Conservation (phyloP, 208 protist species). For the Leishmania gerbilli region DNA sequence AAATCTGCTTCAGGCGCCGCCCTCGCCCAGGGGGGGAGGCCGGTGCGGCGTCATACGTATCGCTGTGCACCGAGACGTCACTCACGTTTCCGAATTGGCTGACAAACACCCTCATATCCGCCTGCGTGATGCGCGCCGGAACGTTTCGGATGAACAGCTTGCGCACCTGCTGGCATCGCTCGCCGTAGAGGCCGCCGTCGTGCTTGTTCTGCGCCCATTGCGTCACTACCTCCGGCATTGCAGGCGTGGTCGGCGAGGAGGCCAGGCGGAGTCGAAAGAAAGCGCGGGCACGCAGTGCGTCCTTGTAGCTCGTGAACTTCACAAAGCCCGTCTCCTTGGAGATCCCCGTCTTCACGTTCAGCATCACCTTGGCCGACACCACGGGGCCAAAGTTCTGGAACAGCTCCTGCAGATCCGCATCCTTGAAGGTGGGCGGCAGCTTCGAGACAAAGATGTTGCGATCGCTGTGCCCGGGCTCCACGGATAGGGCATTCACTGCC, state of each 20-base stretch:
- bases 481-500: conserved; percentile 17
- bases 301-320: conserved; percentile 24
- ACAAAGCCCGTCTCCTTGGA: conserved; percentile 58
- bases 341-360: conserved; percentile 47
- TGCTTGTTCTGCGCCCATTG: conserved; percentile 79
- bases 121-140: conserved; percentile 42
- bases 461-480: conserved; percentile 29
- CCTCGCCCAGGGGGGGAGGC: not conserved
- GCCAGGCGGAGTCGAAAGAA: conserved; percentile 19
- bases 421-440: conserved; percentile 37
- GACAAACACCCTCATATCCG: conserved; percentile 40
- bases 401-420: conserved; percentile 32
- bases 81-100: conserved; percentile 46
- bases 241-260: conserved; percentile 4
- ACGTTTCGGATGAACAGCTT: conserved; percentile 88
- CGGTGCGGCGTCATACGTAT: conserved; percentile 41
- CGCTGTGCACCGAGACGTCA: conserved; percentile 55
- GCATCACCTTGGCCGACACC: conserved; percentile 50
- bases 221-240: conserved; percentile 42
- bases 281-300: conserved; percentile 15
- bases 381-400: conserved; percentile 42
- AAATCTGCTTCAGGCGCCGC: not conserved
- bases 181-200: conserved; percentile 58
- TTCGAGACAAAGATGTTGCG: conserved; percentile 56
- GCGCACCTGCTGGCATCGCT: conserved; percentile 47